Base-by-base conservation (phyloP, 345 rosid genomes). In the Populus deltoides region DNA sequence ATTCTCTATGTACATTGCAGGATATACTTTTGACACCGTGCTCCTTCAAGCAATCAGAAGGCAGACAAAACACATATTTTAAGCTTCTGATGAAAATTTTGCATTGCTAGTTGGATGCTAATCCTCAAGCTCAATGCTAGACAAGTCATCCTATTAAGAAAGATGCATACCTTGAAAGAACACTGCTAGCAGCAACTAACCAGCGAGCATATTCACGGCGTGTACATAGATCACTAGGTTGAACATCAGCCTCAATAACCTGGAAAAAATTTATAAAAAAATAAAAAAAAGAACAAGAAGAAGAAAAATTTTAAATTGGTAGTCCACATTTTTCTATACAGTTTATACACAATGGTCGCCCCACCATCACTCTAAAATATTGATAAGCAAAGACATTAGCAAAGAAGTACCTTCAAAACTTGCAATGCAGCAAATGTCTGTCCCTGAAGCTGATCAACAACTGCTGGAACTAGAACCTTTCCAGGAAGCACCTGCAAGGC, bases 191-290 rank as follows among this genome's bases (percentile, higher is more conserved):
- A 81, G 91, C 85, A 67, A 96, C 90, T 85, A 96, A 85, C 99
- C 99, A 96, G 72, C 94, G 90, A 71, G 97, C 98, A 83, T 93
- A 96, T 68, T 92, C 97, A 72, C 97, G 93, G 22, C 99, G 98
- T 73, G 94, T 88, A 72, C 98, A 96, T 17, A 96, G 84, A 86
- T 88, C 92, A 74, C 90, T 81, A 24, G 94, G 92, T 77, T 85
- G 89, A 83, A 85, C 88, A 81, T 92, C 90, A 81, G 84, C 89
- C 86, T 92, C 99, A 66, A 93, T 89, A 78, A 96, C 97, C 98
- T 96, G 86, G 25, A 59, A 59, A 24, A n/a, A 25, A 3, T 13
- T 47, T 13, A 0, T 1, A 6, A 49, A 51, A 8, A 2, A 55
- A 55, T 22, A 20, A 22, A 3, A 33, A 6, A 51, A 53, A 8